Evolutionary conservation across 306 rosid genomes (phyloP).

Genomic region (Rosa chinensis): DNA sequence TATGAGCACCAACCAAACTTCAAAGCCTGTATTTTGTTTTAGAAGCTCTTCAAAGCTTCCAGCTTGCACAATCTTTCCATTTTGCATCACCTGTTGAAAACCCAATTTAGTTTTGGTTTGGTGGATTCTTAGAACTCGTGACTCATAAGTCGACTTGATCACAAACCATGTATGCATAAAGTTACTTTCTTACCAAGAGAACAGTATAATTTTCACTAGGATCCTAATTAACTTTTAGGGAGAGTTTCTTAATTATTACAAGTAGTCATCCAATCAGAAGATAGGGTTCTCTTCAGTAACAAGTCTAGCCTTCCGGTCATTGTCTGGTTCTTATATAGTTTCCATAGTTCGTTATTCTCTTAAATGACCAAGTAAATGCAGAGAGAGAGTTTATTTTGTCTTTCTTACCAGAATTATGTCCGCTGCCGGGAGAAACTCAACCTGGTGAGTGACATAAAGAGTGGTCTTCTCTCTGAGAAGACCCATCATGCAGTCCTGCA

Average conservation of each 20-base stretch:
- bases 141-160: not conserved
- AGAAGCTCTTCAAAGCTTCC: constrained; percentile 82
- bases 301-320: not conserved
- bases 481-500: constrained; percentile 91
- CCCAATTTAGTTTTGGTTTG: constrained; percentile 21
- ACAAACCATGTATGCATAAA: not conserved
- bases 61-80: constrained; percentile 82
- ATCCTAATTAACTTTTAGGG: not conserved
- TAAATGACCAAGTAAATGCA: constrained; percentile 3
- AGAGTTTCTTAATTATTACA: not conserved
- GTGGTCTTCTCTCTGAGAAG: constrained; percentile 75
- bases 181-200: not conserved
- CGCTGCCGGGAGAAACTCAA: constrained; percentile 98
- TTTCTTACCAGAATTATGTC: constrained; percentile 78
- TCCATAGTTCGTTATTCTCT: not conserved
- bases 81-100: constrained; percentile 78
- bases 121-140: not conserved
- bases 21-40: constrained; percentile 84
- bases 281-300: not conserved
- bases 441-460: constrained; percentile 92
- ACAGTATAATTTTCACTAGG: not conserved
- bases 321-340: not conserved
- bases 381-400: constrained; percentile 7
- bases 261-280: not conserved
- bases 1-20: constrained; percentile 90